Conservation (phyloP, 2,329 filamentous ascomycete species). For the Nemania bipapillata region DNA sequence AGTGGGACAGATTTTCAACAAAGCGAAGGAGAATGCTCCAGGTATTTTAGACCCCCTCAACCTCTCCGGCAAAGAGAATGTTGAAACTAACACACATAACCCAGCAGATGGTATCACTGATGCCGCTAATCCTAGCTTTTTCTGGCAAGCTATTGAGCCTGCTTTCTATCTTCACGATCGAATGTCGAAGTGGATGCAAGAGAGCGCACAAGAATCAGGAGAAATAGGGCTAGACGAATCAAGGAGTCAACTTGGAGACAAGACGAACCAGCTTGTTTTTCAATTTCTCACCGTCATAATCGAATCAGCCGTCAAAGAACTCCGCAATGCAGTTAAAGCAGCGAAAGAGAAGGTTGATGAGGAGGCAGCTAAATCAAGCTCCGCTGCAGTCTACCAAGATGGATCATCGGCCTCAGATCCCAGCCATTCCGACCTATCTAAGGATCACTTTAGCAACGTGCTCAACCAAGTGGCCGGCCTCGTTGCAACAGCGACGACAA, state of each 20-base stretch:
- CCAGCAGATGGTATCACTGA: conserved; percentile 33
- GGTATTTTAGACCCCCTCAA: neutral
- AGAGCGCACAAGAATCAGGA: conserved; percentile 45
- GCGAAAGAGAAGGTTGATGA: conserved; percentile 49
- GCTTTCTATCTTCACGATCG: conserved; percentile 49
- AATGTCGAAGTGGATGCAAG: conserved; percentile 48
- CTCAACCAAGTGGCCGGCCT: conserved; percentile 67
- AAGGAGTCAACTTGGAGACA: conserved; percentile 46
- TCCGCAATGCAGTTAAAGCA: conserved; percentile 48
- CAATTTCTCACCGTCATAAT: conserved; percentile 48
- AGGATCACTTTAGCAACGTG: conserved; percentile 69
- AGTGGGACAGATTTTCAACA: conserved; percentile 46
- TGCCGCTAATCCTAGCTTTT: conserved; percentile 45
- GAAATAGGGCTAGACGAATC: conserved; percentile 41
- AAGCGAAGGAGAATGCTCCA: conserved; percentile 35
- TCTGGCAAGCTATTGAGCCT: conserved; percentile 50
- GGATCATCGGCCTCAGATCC: conserved; percentile 61
- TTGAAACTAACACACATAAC: neutral
- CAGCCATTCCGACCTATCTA: conserved; percentile 68
- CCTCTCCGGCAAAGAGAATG: neutral
- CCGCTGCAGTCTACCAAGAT: conserved; percentile 46
- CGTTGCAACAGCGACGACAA: conserved; percentile 68
- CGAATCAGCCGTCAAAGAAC: conserved; percentile 48
- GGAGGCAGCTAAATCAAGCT: conserved; percentile 47
- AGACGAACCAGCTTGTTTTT: conserved; percentile 49